A percentile compares a stretch with the other conserved stretches of the same genome.
Conservation (phyloP, 805 yeast species). For the Candida ponderosae region DNA sequence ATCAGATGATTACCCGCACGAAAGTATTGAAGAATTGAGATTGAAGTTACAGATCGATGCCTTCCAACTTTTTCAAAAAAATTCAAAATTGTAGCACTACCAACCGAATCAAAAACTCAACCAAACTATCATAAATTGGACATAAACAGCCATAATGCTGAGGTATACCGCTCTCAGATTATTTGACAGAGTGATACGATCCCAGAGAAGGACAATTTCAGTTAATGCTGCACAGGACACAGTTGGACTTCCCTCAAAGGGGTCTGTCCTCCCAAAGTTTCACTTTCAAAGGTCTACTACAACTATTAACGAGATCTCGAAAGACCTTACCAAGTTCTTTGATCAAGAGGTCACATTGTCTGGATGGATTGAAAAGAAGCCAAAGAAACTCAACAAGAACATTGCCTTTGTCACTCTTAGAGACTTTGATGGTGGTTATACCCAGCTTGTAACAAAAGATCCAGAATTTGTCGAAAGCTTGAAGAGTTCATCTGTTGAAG, state of each 20-base stretch:
- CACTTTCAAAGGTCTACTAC: constrained; percentile 17
- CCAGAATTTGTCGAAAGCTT: constrained; percentile 28
- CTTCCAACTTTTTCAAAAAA: no score
- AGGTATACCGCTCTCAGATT: no score
- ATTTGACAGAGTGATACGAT: no score
- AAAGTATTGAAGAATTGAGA: no score
- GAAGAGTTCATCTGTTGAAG: constrained; percentile 57
- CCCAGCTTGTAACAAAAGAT: constrained; percentile 46
- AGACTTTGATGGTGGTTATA: constrained; percentile 58
- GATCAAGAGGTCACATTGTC: constrained; percentile 39
- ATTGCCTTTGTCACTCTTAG: constrained; percentile 69
- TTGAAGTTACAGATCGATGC: no score
- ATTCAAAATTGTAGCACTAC: no score
- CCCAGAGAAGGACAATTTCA: no score
- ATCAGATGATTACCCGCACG: no score
- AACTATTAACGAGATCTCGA: constrained; percentile 8
- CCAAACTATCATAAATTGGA: no score
- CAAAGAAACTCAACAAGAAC: constrained; percentile 56
- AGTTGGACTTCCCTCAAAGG: constrained; percentile 1
- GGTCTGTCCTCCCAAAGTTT: constrained; percentile 2
- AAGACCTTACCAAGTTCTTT: constrained; percentile 1
- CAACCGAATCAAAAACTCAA: no score
- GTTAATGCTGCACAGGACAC: not conserved
- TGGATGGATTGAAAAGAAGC: constrained; percentile 82
- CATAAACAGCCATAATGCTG: no score